phyloP scores from a whole-genome alignment of 108 stramenopile genomes.

The Halocafeteria seosinensis region DNA sequence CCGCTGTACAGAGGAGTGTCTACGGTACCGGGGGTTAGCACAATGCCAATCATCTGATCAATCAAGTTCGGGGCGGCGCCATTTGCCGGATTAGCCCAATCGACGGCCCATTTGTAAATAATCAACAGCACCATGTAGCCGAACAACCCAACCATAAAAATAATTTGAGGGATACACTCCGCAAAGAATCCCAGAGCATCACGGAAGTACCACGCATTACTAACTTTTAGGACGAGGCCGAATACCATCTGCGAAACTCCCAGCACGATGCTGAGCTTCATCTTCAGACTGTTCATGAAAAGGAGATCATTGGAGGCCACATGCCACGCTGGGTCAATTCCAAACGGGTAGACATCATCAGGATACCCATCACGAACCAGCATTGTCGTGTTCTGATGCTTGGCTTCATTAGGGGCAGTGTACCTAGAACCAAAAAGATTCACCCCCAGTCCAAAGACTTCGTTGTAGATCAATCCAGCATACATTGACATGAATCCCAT shows the following conservation, averaged over 20 bases:
- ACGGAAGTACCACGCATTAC: constrained; percentile 58
- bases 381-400: constrained; percentile 9
- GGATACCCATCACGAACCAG: constrained; percentile 44
- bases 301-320: constrained; percentile 75
- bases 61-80: constrained; percentile 84
- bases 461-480: constrained; percentile 92
- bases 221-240: constrained; percentile 61
- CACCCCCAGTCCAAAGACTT: constrained; percentile 80
- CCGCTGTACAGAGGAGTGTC: constrained; percentile 81
- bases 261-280: constrained; percentile 92
- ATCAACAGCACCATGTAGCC: constrained; percentile 92
- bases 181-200: constrained; percentile 64
- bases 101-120: constrained; percentile 85
- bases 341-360: constrained; percentile 78
- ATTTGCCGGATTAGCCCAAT: constrained; percentile 66
- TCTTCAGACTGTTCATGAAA: constrained; percentile 97
- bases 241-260: constrained; percentile 89
- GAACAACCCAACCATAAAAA: constrained; percentile 71
- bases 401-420: constrained; percentile 47
- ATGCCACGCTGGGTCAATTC: constrained; percentile 93
- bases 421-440: constrained; percentile 75
- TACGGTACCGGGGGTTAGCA: constrained; percentile 68
- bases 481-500: constrained; percentile 94
- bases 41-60: constrained; percentile 88
- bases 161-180: constrained; percentile 90